Conservation (phyloP, 1,139 yeast species). For the Suhomyces choctaworum region DNA sequence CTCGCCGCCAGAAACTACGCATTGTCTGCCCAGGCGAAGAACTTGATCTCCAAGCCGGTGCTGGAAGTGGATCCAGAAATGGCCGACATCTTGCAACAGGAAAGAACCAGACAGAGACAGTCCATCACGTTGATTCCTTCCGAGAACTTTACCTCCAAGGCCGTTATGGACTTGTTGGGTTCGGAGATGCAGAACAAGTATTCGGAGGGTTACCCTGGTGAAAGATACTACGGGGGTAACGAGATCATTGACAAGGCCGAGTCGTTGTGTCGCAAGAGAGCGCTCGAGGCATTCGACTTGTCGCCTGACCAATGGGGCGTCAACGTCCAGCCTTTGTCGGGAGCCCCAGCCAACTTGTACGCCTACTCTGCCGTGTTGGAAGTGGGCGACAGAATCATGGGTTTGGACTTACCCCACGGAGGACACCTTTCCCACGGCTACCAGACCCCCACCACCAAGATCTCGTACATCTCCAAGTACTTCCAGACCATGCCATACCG, state of each 20-base stretch:
- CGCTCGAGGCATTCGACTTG: constrained; percentile 78
- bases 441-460: constrained; percentile 85
- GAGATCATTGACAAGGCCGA: constrained; percentile 92
- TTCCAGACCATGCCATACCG: constrained; percentile 98
- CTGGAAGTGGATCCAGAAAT: constrained; percentile 82
- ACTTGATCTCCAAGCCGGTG: constrained; percentile 63
- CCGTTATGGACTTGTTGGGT: constrained; percentile 92
- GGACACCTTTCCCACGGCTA: constrained; percentile 97
- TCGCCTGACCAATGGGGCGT: constrained; percentile 90
- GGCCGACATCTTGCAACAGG: constrained; percentile 69
- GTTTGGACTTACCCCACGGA: constrained; percentile 94
- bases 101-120: constrained; percentile 80
- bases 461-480: constrained; percentile 87
- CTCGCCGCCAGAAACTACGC: constrained; percentile 39
- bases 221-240: constrained; percentile 96
- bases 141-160: constrained; percentile 91
- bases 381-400: constrained; percentile 93
- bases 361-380: constrained; percentile 91
- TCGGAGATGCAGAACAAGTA: constrained; percentile 97
- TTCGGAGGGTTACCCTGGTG: constrained; percentile 99
- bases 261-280: constrained; percentile 85
- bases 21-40: constrained; percentile 48
- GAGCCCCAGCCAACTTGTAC: constrained; percentile 94
- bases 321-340: constrained; percentile 90
- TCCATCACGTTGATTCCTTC: constrained; percentile 92